These are phyloP conservation scores for Quercus ilex DNA, from an alignment of 306 rosid species.

Conservation along the genomic window DNA sequence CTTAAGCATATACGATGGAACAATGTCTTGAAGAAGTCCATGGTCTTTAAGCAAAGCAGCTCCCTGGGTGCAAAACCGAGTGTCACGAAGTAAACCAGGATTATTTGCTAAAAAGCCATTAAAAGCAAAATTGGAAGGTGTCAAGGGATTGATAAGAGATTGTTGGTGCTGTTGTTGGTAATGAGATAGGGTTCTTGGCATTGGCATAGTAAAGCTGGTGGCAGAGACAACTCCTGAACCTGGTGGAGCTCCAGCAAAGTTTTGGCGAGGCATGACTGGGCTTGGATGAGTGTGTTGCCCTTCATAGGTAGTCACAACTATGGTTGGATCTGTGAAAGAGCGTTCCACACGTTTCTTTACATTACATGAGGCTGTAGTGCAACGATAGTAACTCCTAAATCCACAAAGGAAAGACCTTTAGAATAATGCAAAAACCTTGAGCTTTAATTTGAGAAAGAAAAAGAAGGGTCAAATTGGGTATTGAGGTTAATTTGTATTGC, in stretches of 20 bases:
- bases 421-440: background rate
- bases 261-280: conserved; percentile 61
- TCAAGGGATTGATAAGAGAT: conserved; percentile 23
- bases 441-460: background rate
- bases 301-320: conserved; percentile 90
- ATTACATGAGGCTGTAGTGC: conserved; percentile 79
- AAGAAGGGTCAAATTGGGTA: conserved; percentile 4
- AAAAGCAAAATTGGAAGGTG: conserved; percentile 25
- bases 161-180: conserved; percentile 31
- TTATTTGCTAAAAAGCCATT: conserved; percentile 19
- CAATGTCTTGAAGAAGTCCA: conserved; percentile 79
- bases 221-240: conserved; percentile 10
- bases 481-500: background rate
- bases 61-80: conserved; percentile 39
- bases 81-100: conserved; percentile 34
- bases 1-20: conserved; percentile 60
- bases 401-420: background rate
- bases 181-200: conserved; percentile 27
- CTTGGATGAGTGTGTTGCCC: conserved; percentile 84
- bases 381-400: conserved; percentile 90
- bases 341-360: conserved; percentile 95
- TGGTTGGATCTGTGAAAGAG: conserved; percentile 64
- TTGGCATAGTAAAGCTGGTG: conserved; percentile 23
- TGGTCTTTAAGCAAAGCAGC: conserved; percentile 38
- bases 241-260: conserved; percentile 27